Evolutionary conservation across 352 stramenopile genomes (phyloP), one percentile per base, ranked within the genome.

Genomic region (Phytophthora fragariaefolia): DNA sequence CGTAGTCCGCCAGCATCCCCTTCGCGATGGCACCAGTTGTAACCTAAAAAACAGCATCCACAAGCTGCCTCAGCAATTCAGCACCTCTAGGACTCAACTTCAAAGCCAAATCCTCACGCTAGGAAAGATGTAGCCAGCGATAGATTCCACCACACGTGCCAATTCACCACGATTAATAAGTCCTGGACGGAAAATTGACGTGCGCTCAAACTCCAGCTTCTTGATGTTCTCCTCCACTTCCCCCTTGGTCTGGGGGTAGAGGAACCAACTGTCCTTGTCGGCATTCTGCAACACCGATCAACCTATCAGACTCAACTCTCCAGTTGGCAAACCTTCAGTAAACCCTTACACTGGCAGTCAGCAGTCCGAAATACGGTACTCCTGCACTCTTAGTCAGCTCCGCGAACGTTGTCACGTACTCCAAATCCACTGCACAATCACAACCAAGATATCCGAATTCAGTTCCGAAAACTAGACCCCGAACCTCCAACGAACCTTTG

Each of bases 201-300:
- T 91, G 7, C 82, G 73, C n/a, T 70, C 53, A 58, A 91, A 91
- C 10, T 34, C 43, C 17, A 91, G 49, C 8, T 49, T 57, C 56
- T 76, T 80, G 54, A 93, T 72, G 51, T 73, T 85, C 17, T 85
- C 79, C 63, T 91, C 82, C 8, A 73, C 79, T 50, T 91, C 75
- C 10, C 79, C 85, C 71, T 93, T 93, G 7, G 82, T 91, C 61
- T 87, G 67, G 8, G 79, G 77, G 55, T 91, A 93, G 45, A 91
- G 61, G 59, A 91, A 89, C 82, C 85, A 93, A 67, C 81, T 90
- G 64, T 79, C 75, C 61, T 87, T 89, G 76, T 85, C 79, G 3
- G 79, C 73, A 51, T 73, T 71, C 77, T 89, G 43, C 24, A 28
- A 43, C 54, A 63, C 0, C 38, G 6, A 15, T 28, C n/a, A 45